Percentiles rank a stretch among this genome's conserved stretches.
These are phyloP conservation scores for Trichoderma harzianum DNA, from an alignment of 2,329 filamentous ascomycete species.

Conservation along the genomic window DNA sequence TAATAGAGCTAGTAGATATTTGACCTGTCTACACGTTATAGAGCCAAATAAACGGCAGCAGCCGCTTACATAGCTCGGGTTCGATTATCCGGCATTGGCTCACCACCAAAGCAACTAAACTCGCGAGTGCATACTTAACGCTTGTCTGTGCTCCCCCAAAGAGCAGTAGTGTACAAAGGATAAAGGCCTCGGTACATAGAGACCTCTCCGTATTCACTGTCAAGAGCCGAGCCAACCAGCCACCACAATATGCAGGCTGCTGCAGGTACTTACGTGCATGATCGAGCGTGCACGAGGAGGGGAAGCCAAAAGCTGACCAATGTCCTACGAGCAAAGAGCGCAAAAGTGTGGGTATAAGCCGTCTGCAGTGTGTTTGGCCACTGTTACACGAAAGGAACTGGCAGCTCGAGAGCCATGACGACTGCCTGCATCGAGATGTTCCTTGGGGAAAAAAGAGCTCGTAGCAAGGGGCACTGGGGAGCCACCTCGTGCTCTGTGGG, in stretches of 20 bases:
- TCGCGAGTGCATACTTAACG: neutral
- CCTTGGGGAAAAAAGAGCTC: neutral
- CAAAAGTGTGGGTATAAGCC: neutral
- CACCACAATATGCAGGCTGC: slow-evolving; percentile 9
- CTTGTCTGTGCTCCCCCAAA: neutral
- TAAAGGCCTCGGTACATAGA: neutral
- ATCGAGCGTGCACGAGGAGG: slow-evolving; percentile 5
- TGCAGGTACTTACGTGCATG: slow-evolving; percentile 18
- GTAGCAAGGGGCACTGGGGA: neutral
- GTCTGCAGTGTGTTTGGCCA: slow-evolving; percentile 5
- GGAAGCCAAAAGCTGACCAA: neutral
- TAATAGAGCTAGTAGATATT: neutral
- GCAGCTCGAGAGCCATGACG: neutral
- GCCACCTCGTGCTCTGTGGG: neutral
- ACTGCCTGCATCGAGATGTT: neutral
- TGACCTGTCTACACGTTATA: neutral
- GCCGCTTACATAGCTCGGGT: neutral
- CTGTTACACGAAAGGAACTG: neutral
- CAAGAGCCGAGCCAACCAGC: slow-evolving; percentile 4
- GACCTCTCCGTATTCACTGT: neutral
- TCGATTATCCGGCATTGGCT: neutral
- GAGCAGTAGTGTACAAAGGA: neutral
- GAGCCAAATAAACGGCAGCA: neutral
- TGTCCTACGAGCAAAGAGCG: neutral
- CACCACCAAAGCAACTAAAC: neutral